Conservation (phyloP, 805 yeast genomes). For the Yarrowia osloensis region DNA sequence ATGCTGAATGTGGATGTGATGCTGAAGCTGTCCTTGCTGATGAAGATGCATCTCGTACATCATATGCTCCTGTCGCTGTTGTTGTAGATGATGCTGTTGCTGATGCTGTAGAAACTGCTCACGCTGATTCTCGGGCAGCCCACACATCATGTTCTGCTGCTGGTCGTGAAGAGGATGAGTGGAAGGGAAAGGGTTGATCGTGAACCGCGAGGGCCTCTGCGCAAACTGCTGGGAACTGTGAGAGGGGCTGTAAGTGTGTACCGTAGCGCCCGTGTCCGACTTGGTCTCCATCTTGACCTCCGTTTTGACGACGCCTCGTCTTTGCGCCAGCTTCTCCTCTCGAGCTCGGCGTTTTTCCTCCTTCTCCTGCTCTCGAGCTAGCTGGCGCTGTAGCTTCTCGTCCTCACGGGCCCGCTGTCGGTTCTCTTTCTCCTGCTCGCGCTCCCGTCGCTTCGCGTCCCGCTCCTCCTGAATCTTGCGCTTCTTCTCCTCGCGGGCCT, state of each 20-base stretch:
- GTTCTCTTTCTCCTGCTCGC: constrained; percentile 13
- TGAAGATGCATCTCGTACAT: neutral
- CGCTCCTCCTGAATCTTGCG: constrained; percentile 22
- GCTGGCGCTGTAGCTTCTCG: constrained; percentile 4
- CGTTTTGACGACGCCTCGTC: neutral
- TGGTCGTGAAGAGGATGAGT: neutral
- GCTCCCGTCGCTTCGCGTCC: neutral
- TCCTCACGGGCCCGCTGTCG: constrained; percentile 16
- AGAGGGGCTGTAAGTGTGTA: neutral
- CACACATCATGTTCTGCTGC: too few species aligned
- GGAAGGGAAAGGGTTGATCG: neutral
- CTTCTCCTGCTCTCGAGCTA: constrained; percentile 6
- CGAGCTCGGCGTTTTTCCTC: constrained; percentile 14
- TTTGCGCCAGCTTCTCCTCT: neutral
- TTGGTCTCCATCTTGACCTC: neutral
- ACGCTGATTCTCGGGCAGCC: too few species aligned
- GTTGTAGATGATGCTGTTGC: neutral
- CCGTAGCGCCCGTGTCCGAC: neutral
- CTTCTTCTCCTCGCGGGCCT: constrained; percentile 23
- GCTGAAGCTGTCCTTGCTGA: neutral
- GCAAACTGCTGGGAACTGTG: neutral
- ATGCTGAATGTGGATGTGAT: too few species aligned
- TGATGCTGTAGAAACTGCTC: neutral
- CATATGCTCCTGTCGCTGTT: neutral
- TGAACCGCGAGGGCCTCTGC: neutral